Conservation (phyloP, 2,329 filamentous ascomycete genomes). For the Epichloe baconii region DNA sequence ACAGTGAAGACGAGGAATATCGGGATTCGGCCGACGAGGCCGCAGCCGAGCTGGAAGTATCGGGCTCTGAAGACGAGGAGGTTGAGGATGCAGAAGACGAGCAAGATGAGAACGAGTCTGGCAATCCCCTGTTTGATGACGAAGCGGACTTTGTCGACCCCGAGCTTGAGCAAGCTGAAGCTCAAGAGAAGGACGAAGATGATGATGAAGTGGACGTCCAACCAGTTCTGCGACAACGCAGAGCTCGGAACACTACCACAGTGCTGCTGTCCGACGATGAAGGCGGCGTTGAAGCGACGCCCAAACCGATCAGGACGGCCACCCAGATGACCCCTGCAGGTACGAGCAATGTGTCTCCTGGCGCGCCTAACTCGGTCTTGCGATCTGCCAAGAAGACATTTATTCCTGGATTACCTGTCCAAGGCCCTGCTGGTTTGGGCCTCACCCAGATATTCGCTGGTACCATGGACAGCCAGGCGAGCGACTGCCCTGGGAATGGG, state of each 20-base stretch:
- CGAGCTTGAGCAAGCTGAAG: conserved; percentile 12
- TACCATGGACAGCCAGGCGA: conserved; percentile 56
- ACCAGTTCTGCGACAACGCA: conserved; percentile 29
- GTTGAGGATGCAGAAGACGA: conserved; percentile 23
- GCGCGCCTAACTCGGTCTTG: conserved; percentile 49
- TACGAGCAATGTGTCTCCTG: conserved; percentile 34
- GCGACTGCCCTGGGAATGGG: conserved; percentile 10
- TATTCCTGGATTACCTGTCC: conserved; percentile 53
- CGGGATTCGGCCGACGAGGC: conserved; percentile 24
- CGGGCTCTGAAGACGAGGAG: conserved; percentile 30
- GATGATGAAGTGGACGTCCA: conserved; percentile 23
- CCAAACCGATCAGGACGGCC: conserved; percentile 28
- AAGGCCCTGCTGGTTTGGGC: conserved; percentile 51
- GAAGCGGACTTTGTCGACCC: conserved; percentile 23
- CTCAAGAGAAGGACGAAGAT: conserved; percentile 23
- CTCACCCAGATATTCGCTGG: conserved; percentile 85
- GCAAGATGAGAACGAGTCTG: conserved; percentile 12
- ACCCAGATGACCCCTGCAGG: conserved; percentile 28
- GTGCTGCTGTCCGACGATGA: conserved; percentile 52
- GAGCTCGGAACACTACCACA: conserved; percentile 35
- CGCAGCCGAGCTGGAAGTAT: conserved; percentile 28
- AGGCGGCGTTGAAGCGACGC: conserved; percentile 32
- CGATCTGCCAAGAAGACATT: conserved; percentile 56
- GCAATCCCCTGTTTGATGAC: conserved; percentile 24
- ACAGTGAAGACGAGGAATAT: conserved; percentile 42